These are phyloP conservation scores for Leishmania tarentolae DNA, from an alignment of 208 protist genomes.

Conservation along the genomic window DNA sequence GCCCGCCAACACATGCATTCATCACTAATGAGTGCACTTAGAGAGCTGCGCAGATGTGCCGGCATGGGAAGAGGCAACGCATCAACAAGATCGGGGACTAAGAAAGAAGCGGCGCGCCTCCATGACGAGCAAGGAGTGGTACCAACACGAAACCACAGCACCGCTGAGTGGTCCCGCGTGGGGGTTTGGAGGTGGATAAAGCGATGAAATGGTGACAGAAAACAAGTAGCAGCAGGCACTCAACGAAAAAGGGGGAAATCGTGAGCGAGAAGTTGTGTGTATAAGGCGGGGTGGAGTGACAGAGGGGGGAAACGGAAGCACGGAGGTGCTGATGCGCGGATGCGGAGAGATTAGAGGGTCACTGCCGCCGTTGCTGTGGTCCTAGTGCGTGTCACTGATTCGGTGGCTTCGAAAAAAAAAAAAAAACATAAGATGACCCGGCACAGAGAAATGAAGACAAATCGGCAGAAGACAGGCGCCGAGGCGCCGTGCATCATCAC, in stretches of 20 bases:
- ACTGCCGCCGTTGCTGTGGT: not conserved
- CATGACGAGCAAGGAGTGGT: not conserved
- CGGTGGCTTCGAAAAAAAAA: not conserved
- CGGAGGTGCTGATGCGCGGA: not conserved
- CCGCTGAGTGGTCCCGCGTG: not conserved
- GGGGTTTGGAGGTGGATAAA: not conserved
- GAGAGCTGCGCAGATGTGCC: not conserved
- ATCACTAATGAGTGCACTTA: not conserved
- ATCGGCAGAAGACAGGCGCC: not conserved
- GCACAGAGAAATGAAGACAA: slow-evolving; percentile 9
- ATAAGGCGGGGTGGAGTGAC: not conserved
- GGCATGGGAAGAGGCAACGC: not conserved
- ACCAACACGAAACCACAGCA: not conserved
- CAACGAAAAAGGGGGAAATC: not conserved
- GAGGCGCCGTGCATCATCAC: not conserved
- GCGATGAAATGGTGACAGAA: not conserved
- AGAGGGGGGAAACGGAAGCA: not conserved
- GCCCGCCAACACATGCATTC: not conserved
- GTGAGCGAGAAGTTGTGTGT: not conserved
- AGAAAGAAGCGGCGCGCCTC: not conserved
- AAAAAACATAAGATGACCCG: not conserved
- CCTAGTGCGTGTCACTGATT: not conserved
- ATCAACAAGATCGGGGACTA: not conserved
- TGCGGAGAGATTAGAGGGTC: not conserved
- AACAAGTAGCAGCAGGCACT: slow-evolving; percentile 5